Conservation (phyloP, 1,284 basidiomycete species). For the Cryptococcus maquisensis region DNA sequence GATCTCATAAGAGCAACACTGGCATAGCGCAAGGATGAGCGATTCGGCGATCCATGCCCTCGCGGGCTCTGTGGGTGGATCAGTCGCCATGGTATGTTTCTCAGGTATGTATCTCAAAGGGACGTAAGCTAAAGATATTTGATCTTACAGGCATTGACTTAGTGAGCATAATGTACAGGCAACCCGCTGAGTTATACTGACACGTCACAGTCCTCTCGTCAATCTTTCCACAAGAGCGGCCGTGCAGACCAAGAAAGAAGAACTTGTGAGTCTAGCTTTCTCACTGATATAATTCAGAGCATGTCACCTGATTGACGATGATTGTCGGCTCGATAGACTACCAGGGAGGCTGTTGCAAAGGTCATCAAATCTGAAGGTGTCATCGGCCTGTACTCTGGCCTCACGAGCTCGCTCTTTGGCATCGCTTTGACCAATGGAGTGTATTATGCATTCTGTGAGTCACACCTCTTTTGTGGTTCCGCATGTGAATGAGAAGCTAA, state of each 20-base stretch:
- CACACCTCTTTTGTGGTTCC: neutral
- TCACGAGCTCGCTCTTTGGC: constrained; percentile 80
- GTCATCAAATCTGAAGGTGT: constrained; percentile 82
- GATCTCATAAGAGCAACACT: too few species aligned
- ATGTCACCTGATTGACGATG: neutral
- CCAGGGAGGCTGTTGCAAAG: constrained; percentile 56
- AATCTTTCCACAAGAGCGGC: constrained; percentile 90
- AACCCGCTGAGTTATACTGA: neutral
- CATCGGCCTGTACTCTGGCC: constrained; percentile 78
- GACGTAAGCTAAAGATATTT: neutral
- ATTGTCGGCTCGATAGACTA: constrained; percentile 18
- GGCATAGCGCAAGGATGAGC: constrained; percentile 24
- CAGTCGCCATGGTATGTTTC: constrained; percentile 77
- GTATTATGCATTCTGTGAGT: constrained; percentile 40
- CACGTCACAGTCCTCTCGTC: constrained; percentile 67
- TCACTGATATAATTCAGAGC: neutral
- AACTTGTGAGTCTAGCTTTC: constrained; percentile 24
- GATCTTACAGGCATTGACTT: constrained; percentile 42
- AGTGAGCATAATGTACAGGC: constrained; percentile 22
- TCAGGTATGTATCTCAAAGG: neutral
- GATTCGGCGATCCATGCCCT: constrained; percentile 86
- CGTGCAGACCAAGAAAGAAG: constrained; percentile 69
- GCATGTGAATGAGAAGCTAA: neutral
- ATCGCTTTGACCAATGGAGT: constrained; percentile 90
- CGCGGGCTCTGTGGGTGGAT: constrained; percentile 86